Evolutionary conservation across 2,329 filamentous ascomycete genomes (phyloP).

Genomic region (Paecilomyces sp.): DNA sequence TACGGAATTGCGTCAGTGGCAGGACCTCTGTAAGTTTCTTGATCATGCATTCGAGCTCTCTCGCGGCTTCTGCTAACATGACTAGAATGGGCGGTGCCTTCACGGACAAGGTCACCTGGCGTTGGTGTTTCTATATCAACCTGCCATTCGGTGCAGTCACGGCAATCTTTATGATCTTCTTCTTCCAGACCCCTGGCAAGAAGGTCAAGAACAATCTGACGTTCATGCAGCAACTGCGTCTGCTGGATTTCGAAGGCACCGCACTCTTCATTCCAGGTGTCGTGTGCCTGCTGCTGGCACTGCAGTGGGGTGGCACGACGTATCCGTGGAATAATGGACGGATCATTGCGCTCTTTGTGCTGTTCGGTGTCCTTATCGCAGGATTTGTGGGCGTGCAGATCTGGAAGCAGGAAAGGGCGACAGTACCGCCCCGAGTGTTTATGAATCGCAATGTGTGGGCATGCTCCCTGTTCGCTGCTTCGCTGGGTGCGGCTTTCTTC

Average conservation of each 20-base stretch:
- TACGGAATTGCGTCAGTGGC: conserved; percentile 37
- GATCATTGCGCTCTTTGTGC: conserved; percentile 9
- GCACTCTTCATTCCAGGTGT: conserved; percentile 7
- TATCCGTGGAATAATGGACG: conserved; percentile 8
- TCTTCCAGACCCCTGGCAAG: conserved; percentile 3
- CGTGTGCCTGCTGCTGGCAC: conserved; percentile 9
- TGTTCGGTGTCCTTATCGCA: no score
- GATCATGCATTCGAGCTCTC: conserved; percentile 7
- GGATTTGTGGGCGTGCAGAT: conserved; percentile 13
- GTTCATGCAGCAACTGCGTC: conserved; percentile 3
- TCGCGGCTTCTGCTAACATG: background rate
- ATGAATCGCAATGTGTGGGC: conserved; percentile 37
- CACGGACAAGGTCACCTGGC: conserved; percentile 20
- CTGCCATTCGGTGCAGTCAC: conserved; percentile 7
- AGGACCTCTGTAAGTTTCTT: conserved; percentile 23
- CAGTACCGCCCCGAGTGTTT: conserved; percentile 39
- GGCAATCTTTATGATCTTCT: conserved; percentile 8
- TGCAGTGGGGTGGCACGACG: conserved; percentile 10
- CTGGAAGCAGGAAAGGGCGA: conserved; percentile 33
- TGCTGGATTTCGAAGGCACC: conserved; percentile 7
- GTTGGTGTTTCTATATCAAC: conserved; percentile 6
- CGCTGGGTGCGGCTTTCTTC: conserved; percentile 37
- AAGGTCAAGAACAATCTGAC: background rate
- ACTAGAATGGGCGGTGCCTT: conserved; percentile 37
- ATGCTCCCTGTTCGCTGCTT: conserved; percentile 34